Evolutionary conservation across 2,329 filamentous ascomycete genomes (phyloP).

Genomic region (Exophiala phaeomuriformis): DNA sequence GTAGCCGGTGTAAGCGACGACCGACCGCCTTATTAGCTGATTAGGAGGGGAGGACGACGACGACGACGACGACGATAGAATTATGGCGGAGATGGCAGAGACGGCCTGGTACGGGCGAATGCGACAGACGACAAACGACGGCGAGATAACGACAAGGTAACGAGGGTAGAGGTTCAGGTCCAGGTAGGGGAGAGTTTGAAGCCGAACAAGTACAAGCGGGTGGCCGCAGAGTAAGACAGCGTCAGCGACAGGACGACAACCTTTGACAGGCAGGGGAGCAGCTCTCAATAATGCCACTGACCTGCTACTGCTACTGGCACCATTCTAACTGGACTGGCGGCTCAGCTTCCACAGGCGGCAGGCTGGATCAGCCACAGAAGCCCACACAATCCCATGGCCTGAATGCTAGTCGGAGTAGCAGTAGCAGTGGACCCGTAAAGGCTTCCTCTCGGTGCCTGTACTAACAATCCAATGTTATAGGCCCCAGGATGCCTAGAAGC

Average conservation of each 20-base stretch:
- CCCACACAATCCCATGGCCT: too few relatives aligned
- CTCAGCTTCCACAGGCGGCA: too few relatives aligned
- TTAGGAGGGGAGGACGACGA: neutral
- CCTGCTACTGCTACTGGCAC: too few relatives aligned
- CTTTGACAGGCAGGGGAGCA: too few relatives aligned
- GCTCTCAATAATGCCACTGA: too few relatives aligned
- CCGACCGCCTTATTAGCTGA: constrained; percentile 4
- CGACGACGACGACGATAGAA: constrained; percentile 2
- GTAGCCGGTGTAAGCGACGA: constrained; percentile 3
- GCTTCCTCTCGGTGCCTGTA: too few relatives aligned
- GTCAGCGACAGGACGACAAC: neutral
- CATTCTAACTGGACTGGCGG: too few relatives aligned
- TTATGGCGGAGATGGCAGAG: neutral
- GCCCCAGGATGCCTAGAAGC: too few relatives aligned
- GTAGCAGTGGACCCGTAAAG: too few relatives aligned
- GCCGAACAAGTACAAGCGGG: neutral
- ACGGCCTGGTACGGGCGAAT: neutral
- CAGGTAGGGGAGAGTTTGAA: neutral
- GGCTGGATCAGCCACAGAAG: too few relatives aligned
- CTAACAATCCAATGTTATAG: too few relatives aligned
- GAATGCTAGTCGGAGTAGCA: too few relatives aligned
- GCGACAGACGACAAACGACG: constrained; percentile 1
- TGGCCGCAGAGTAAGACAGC: neutral
- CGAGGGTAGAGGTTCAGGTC: neutral
- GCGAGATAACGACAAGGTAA: constrained; percentile 1